These are phyloP conservation scores for Candida vartiovaarae DNA, from an alignment of 805 yeast genomes.

Conservation along the genomic window DNA sequence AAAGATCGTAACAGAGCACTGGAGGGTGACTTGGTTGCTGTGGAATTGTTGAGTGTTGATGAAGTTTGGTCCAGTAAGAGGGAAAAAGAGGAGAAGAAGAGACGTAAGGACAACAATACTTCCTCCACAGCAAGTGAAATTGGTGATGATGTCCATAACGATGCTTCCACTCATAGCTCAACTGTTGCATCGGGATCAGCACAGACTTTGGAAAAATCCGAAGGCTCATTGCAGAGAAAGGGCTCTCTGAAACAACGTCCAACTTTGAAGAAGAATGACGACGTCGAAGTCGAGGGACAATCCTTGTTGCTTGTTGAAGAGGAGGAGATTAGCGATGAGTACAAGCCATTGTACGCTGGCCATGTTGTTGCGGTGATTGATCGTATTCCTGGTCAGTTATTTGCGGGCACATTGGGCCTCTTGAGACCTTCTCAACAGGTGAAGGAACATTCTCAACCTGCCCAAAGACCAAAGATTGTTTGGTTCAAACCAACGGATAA, in stretches of 20 bases:
- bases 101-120: constrained; percentile 58
- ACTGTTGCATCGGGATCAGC: constrained; percentile 3
- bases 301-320: constrained; percentile 86
- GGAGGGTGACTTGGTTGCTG: constrained; percentile 95
- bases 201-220: constrained; percentile 11
- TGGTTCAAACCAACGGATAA: constrained; percentile 99
- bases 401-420: constrained; percentile 89
- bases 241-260: constrained; percentile 95
- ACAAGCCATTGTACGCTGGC: constrained; percentile 93
- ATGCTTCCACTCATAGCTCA: constrained; percentile 53
- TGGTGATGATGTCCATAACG: constrained; percentile 60
- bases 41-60: constrained; percentile 88
- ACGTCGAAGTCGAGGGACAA: constrained; percentile 98
- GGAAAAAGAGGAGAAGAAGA: constrained; percentile 95
- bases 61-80: constrained; percentile 97
- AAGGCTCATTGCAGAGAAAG: constrained; percentile 54
- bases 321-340: constrained; percentile 89
- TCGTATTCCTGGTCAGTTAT: constrained; percentile 93
- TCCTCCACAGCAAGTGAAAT: constrained; percentile 28
- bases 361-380: constrained; percentile 98
- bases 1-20: constrained; percentile 96
- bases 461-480: constrained; percentile 77
- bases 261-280: constrained; percentile 95
- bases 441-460: constrained; percentile 21
- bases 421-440: constrained; percentile 88